Evolutionary conservation across 1,139 yeast genomes (phyloP).

Genomic region (Pneumocystis canis): DNA sequence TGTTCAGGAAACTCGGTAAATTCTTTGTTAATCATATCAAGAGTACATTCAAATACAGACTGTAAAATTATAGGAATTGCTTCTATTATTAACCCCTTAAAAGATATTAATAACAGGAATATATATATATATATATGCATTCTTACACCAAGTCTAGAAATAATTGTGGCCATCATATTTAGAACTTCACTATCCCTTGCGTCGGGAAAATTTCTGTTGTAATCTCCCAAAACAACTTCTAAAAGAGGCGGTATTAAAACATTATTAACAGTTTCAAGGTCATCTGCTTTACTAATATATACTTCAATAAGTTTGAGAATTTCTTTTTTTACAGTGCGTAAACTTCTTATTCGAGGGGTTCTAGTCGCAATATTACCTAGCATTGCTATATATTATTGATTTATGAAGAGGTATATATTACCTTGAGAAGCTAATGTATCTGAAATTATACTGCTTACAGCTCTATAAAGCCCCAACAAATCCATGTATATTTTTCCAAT

Average conservation of each 20-base stretch:
- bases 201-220: constrained; percentile 76
- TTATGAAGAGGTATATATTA: constrained; percentile 7
- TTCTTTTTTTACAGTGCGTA: constrained; percentile 93
- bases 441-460: constrained; percentile 82
- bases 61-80: constrained; percentile 79
- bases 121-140: not conserved
- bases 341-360: constrained; percentile 87
- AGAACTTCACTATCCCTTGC: constrained; percentile 97
- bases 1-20: constrained; percentile 96
- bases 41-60: constrained; percentile 84
- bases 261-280: constrained; percentile 69
- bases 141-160: constrained; percentile 54
- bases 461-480: constrained; percentile 76
- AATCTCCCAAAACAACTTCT: constrained; percentile 78
- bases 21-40: constrained; percentile 89
- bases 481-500: constrained; percentile 75
- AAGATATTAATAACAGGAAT: not conserved
- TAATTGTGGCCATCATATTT: constrained; percentile 85
- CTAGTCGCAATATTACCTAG: constrained; percentile 53
- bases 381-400: constrained; percentile 17
- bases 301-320: constrained; percentile 79
- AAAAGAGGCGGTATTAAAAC: constrained; percentile 75
- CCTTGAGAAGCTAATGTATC: constrained; percentile 68
- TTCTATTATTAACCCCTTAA: constrained; percentile 56
- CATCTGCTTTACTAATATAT: constrained; percentile 74